Percentiles rank a stretch among this genome's conserved stretches.
Evolutionary conservation across 805 yeast genomes (phyloP).

Genomic region (Ogataea minuta): DNA sequence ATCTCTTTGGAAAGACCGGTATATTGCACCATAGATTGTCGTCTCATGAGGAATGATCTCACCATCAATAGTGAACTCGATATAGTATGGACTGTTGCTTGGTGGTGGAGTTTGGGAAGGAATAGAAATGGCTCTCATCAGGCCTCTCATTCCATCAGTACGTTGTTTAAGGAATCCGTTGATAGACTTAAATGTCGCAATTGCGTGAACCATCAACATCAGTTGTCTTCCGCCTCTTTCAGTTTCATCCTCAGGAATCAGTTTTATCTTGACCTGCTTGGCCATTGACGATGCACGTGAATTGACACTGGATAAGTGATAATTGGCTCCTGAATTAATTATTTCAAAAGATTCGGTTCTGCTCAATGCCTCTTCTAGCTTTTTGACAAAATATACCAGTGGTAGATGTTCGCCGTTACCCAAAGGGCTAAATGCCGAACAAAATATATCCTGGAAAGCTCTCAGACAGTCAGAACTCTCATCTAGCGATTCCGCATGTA

Average conservation of each 20-base stretch:
- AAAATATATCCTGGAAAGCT: constrained; percentile 46
- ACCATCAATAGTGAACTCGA: constrained; percentile 60
- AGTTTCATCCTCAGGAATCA: constrained; percentile 38
- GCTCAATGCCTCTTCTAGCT: constrained; percentile 70
- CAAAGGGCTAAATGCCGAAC: constrained; percentile 30
- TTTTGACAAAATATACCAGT: constrained; percentile 46
- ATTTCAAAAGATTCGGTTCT: constrained; percentile 74
- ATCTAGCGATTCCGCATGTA: constrained; percentile 30
- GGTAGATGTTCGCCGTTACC: constrained; percentile 35
- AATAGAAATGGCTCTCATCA: constrained; percentile 24
- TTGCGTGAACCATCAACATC: constrained; percentile 54
- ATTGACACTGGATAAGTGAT: constrained; percentile 13
- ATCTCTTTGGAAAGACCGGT: constrained; percentile 43
- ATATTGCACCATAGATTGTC: constrained; percentile 75
- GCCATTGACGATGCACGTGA: constrained; percentile 61
- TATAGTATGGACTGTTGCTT: constrained; percentile 33
- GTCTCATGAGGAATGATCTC: constrained; percentile 60
- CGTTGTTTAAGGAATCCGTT: constrained; percentile 46
- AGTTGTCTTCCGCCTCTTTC: constrained; percentile 31
- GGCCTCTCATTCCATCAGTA: constrained; percentile 31
- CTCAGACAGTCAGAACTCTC: constrained; percentile 34
- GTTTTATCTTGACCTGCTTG: constrained; percentile 61
- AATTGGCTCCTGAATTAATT: constrained; percentile 41
- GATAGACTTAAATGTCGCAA: constrained; percentile 56
- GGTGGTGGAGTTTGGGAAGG: constrained; percentile 9